Base-by-base conservation (phyloP, 306 rosid genomes). In the Cucurbita argyrosperma region DNA sequence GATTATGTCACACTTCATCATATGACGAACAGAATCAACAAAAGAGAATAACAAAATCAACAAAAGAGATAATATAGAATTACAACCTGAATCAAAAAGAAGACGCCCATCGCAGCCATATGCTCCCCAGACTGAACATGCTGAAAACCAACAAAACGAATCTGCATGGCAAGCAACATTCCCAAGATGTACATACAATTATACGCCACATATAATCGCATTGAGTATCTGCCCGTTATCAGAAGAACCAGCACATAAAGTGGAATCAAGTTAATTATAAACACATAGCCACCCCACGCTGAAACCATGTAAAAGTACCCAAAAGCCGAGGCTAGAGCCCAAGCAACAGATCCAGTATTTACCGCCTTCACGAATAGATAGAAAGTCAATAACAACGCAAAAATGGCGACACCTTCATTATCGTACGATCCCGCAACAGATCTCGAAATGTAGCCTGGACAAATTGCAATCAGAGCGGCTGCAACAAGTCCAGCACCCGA, bases 101-200 rank as follows among this genome's bases (percentile, higher is more conserved):
- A 95, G 57, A 95, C 97, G 1, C 99, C 99, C 99, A 95, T 88
- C 12, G 99, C 92, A 59, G 90, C 99, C 99, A 95, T 95, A 77
- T 95, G 99, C 84, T 95, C 99, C 66, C 99, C 99, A 18, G 99
- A 95, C 79, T 95, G 99, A 10, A 95, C 99, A 76, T 95, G 99
- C 80, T 95, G 99, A 81, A 95, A 95, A 35, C 99, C 99, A 62
- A 95, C 99, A 13, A 95, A 95, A 45, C 99, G 92, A 82, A 95
- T 95, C 82, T 95, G 99, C 99, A 95, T 95, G 19, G 97, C 99
- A 5, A 94, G 90, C 87, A 95, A 64, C 99, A 95, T 95, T 39
- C 99, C 99, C 81, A 95, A 8, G 59, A 94, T 81, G 82, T 94
- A 94, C 91, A 90, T 88, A 67, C 90, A 89, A 80, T 95, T 95